A percentile compares a stretch with the other conserved stretches of the same genome.
These are phyloP conservation scores for Capsella rubella DNA, from an alignment of 441 rosid genomes.

Conservation along the genomic window DNA sequence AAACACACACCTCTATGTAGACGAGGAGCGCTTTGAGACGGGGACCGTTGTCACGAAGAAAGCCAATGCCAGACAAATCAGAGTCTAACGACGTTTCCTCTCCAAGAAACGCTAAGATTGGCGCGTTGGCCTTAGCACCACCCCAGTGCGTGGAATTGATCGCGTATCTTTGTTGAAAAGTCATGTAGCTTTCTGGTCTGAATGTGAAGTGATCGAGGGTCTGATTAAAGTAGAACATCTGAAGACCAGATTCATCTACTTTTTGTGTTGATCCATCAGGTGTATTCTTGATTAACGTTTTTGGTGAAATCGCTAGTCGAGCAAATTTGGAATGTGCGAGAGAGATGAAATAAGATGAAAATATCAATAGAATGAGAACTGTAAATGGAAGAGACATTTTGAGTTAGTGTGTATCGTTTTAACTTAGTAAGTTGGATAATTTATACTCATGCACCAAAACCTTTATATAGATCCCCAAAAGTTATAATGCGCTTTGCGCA, in stretches of 20 bases:
- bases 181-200: constrained; percentile 63
- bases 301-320: constrained; percentile 25
- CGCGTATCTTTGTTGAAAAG: constrained; percentile 64
- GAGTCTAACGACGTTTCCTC: constrained; percentile 55
- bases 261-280: constrained; percentile 2
- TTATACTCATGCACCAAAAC: background rate
- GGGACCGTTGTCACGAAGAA: constrained; percentile 58
- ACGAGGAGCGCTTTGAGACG: constrained; percentile 59
- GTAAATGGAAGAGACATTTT: constrained; percentile 25
- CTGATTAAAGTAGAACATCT: constrained; percentile 56
- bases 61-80: constrained; percentile 44
- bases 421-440: background rate
- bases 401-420: background rate
- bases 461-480: constrained; percentile 27
- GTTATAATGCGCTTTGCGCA: background rate
- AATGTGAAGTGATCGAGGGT: constrained; percentile 78
- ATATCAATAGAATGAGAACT: constrained; percentile 16
- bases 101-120: constrained; percentile 70
- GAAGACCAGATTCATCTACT: constrained; percentile 36
- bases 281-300: background rate
- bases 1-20: constrained; percentile 66
- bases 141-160: constrained; percentile 65
- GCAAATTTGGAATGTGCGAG: constrained; percentile 35
- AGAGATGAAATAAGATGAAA: constrained; percentile 36
- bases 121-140: constrained; percentile 58